Base-by-base conservation (phyloP, 2,329 filamentous ascomycete species). In the Pseudohalonectria lignicola region DNA sequence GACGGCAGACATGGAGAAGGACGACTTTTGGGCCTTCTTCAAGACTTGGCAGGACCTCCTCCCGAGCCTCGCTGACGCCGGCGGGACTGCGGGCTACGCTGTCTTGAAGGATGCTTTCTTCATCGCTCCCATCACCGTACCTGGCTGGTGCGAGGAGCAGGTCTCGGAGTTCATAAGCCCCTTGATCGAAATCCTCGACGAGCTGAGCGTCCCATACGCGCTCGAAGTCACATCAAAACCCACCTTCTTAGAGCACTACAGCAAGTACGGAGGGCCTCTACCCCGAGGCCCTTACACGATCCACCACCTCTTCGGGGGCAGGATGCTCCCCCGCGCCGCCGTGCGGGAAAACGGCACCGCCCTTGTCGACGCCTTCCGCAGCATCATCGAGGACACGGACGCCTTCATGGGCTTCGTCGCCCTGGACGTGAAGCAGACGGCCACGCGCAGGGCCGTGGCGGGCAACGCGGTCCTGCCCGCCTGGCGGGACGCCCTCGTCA, bases 401-500 rank as follows among this genome's bases (percentile, higher is more conserved):
- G 36, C 29, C n/a, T n/a, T n/a, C n/a, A n/a, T n/a, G n/a, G n/a
- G n/a, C n/a, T n/a, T n/a, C n/a, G n/a, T n/a, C 19, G 20, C 30
- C 26, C 20, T 21, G 11, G 19, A 25, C 30, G 19, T 32, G 7
- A 21, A 23, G 19, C 13, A 36, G 21, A 28, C 20, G 21, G 16
- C 26, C 36, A 38, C 13, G 20, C 7, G 10, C 36, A 21, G n/a
- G n/a, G n/a, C n/a, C n/a, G n/a, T n/a, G n/a, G 38, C 46, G 10
- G 31, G 33, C 25, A 45, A 43, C 20, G 36, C 39, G 1, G 41
- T 45, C 8, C 34, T n/a, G n/a, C 42, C 42, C 9, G 44, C 39
- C 9, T 46, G 44, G 44, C 43, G 43, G 16, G 34, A 39, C 4
- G 39, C 44, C 5, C 30, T 43, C 11, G 26, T 39, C n/a, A n/a